Percentiles rank a stretch among this genome's conserved stretches.
These are phyloP conservation scores for Limtongia smithiae DNA, from an alignment of 805 yeast species.

Conservation along the genomic window DNA sequence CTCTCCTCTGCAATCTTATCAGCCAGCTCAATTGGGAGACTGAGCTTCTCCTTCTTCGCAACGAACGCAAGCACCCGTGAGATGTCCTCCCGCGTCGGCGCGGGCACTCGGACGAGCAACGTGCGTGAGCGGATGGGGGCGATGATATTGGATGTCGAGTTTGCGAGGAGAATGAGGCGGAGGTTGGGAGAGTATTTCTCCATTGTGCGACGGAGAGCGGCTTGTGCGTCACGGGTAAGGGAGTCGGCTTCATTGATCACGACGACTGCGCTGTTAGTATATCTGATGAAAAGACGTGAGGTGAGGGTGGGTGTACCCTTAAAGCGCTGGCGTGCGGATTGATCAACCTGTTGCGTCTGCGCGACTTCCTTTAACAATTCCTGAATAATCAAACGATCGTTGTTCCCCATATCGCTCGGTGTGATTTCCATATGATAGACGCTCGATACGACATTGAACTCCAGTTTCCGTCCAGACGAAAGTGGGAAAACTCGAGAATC, in stretches of 20 bases:
- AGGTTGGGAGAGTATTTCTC: conserved; percentile 88
- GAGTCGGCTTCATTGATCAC: conserved; percentile 90
- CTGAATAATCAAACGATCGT: conserved; percentile 92
- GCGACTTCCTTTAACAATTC: conserved; percentile 92
- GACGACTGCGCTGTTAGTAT: conserved; percentile 43
- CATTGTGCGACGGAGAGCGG: conserved; percentile 93
- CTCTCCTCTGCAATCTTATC: conserved; percentile 52
- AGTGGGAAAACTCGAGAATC: conserved; percentile 84
- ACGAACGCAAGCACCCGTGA: conserved; percentile 52
- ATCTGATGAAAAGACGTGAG: not conserved
- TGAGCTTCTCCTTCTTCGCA: conserved; percentile 52
- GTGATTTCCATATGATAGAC: conserved; percentile 91
- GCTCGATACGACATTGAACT: conserved; percentile 88
- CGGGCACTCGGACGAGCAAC: conserved; percentile 76
- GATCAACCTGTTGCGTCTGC: conserved; percentile 92
- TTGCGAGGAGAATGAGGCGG: conserved; percentile 78
- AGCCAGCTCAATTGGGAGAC: conserved; percentile 43
- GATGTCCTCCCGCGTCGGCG: conserved; percentile 68
- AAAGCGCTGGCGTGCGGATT: conserved; percentile 47
- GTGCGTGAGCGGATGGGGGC: conserved; percentile 95
- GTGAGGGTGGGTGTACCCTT: conserved; percentile 32
- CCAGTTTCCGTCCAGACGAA: conserved; percentile 66
- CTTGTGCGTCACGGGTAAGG: conserved; percentile 88
- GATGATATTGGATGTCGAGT: conserved; percentile 85
- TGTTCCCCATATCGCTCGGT: conserved; percentile 93